Evolutionary conservation across 176 grass and related monocot species (phyloP).

Genomic region (Oryza australiensis): DNA sequence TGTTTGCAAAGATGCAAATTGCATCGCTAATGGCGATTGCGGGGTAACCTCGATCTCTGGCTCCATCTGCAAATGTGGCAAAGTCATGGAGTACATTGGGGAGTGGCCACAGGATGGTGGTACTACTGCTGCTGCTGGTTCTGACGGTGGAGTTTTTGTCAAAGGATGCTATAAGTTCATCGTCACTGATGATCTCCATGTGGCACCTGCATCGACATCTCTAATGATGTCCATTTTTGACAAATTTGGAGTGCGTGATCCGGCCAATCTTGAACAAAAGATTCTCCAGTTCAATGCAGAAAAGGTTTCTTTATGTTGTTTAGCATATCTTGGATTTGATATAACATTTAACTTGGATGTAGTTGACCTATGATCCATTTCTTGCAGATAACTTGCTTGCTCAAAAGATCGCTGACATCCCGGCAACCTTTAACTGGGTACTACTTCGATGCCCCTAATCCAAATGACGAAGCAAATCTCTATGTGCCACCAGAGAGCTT

Average conservation of each 20-base stretch:
- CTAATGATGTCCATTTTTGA: slow-evolving; percentile 20
- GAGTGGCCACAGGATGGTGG: not conserved
- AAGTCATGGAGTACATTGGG: not conserved
- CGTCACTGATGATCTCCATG: slow-evolving; percentile 36
- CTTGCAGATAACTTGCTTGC: slow-evolving; percentile 24
- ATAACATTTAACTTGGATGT: not conserved
- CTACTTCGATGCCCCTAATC: not conserved
- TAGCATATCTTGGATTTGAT: no score
- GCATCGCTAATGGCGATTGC: not conserved
- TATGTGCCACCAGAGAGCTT: not conserved
- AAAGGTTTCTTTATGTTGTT: not conserved
- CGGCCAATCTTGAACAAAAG: slow-evolving; percentile 13
- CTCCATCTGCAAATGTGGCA: slow-evolving; percentile 10
- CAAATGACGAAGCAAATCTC: not conserved
- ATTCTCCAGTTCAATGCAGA: not conserved
- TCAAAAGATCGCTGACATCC: slow-evolving; percentile 29
- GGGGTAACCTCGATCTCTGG: not conserved
- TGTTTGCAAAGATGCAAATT: not conserved
- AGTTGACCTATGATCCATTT: not conserved
- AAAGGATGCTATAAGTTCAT: slow-evolving; percentile 15
- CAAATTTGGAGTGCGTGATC: slow-evolving; percentile 5
- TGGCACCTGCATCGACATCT: not conserved
- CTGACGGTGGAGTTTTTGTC: slow-evolving; percentile 28
- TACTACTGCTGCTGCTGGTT: not conserved
- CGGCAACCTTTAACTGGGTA: not conserved